Conservation (phyloP, 2,329 filamentous ascomycete genomes). For the Byssochlamys sp. region DNA sequence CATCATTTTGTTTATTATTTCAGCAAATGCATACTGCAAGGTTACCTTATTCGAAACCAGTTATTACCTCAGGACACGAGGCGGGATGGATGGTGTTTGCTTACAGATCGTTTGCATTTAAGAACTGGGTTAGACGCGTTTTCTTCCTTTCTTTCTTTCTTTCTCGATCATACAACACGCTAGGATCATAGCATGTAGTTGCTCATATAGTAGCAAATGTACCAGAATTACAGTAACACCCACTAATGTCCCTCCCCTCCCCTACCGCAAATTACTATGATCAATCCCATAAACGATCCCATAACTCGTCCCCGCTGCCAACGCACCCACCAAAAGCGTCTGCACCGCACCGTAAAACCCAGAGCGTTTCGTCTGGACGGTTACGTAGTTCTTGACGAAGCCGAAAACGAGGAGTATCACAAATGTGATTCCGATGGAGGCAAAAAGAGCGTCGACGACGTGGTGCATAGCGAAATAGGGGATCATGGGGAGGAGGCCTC, state of each 20-base stretch:
- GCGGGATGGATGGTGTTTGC: too few relatives aligned
- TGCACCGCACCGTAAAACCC: conserved; percentile 20
- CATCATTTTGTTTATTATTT: background rate
- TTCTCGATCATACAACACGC: too few relatives aligned
- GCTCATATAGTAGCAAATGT: too few relatives aligned
- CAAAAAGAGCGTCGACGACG: conserved; percentile 33
- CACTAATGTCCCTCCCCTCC: too few relatives aligned
- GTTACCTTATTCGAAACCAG: background rate
- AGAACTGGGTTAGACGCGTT: too few relatives aligned
- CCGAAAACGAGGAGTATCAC: conserved; percentile 37
- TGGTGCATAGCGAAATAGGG: conserved; percentile 37
- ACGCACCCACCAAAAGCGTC: conserved; percentile 25
- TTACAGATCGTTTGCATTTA: too few relatives aligned
- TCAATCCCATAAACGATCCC: conserved; percentile 22
- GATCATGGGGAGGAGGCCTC: conserved; percentile 35
- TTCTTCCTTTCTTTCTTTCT: too few relatives aligned
- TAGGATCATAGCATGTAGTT: too few relatives aligned
- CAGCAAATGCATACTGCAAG: background rate
- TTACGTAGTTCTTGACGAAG: conserved; percentile 31
- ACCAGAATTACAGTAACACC: too few relatives aligned
- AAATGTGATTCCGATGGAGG: conserved; percentile 35
- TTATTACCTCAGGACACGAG: too few relatives aligned
- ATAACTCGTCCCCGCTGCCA: conserved; percentile 29
- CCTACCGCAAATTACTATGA: conserved; percentile 2
- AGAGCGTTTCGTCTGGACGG: conserved; percentile 15